Evolutionary conservation across 1,284 basidiomycete genomes (phyloP), one percentile per base, ranked within the genome.

Genomic region (Grifola frondosa): DNA sequence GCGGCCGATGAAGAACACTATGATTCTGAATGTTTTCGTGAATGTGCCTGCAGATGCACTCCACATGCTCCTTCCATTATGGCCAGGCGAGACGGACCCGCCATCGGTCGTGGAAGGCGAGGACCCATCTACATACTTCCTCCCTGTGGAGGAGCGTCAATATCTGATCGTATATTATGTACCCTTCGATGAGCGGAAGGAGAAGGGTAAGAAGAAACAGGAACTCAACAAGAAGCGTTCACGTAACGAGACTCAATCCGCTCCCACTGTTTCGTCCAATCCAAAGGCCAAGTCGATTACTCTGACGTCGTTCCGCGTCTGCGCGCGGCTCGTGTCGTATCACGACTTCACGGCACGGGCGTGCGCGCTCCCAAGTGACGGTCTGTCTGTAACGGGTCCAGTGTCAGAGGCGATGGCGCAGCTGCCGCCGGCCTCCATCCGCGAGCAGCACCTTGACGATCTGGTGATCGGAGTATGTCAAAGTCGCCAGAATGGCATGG

Each of bases 61-160:
- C 32, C 88, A 84, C 61, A 89, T 90, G 88, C 71, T 90, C 16
- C 68, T 90, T n/a, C 87, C 87, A 4, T 70, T 90, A 26, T 90
- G 87, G 86, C 80, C 84, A 9, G 77, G 80, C n/a, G 81, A 84
- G 53, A 84, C 78, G 0, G 86, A 86, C 56, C 57, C 73, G 0
- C 53, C 58, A 13, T 61, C 55, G 30, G 52, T 54, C 21, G 48
- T 56, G 23, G 37, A 40, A 5, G 40, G 46, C 43, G 63, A 66
- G 12, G 69, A 67, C 38, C 54, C 59, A 13, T 44, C 65, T 6
- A 67, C 72, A 15, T 58, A 69, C 31, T 44, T 53, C 28, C 66
- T 80, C 22, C 70, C 73, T 3, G 64, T 75, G 24, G 71, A 78
- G 43, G 70, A 80, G 20, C 74, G 85, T 1, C 76, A 78, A 48